Conservation (phyloP, 208 protist species). For the Crithidia brevicula region DNA sequence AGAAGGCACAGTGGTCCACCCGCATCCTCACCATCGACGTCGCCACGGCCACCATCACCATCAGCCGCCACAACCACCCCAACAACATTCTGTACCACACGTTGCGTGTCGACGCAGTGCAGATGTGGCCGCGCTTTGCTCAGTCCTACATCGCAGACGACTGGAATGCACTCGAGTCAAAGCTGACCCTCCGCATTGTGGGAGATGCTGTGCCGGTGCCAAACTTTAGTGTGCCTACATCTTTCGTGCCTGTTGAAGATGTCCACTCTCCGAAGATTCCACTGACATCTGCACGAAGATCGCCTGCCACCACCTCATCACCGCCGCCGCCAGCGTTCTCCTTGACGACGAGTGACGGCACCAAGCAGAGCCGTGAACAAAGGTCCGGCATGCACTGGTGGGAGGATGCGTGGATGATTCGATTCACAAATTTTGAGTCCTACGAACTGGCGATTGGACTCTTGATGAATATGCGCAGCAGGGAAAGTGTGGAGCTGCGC, state of each 20-base stretch:
- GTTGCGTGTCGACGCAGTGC: background rate
- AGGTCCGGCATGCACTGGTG: conserved; percentile 6
- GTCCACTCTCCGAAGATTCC: background rate
- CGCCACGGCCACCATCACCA: conserved; percentile 5
- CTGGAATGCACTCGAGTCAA: background rate
- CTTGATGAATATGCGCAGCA: background rate
- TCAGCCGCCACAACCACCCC: conserved; percentile 9
- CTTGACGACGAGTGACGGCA: background rate
- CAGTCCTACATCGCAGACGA: background rate
- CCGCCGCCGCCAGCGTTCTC: background rate
- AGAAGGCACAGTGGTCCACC: conserved; percentile 5
- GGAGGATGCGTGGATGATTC: background rate
- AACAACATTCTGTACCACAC: conserved; percentile 20
- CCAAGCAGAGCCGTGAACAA: conserved; percentile 4
- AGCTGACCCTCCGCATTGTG: background rate
- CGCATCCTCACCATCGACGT: conserved; percentile 10
- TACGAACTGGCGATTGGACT: conserved; percentile 3
- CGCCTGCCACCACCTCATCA: background rate
- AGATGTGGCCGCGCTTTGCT: conserved; percentile 9
- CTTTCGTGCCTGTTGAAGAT: background rate
- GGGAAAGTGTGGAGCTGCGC: background rate
- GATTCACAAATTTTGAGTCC: conserved; percentile 10
- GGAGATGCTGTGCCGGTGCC: background rate
- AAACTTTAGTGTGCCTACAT: too few species aligned
- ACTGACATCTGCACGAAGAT: too few species aligned